phyloP scores from a whole-genome alignment of 352 stramenopile species.

The Globisporangium megalacanthum region DNA sequence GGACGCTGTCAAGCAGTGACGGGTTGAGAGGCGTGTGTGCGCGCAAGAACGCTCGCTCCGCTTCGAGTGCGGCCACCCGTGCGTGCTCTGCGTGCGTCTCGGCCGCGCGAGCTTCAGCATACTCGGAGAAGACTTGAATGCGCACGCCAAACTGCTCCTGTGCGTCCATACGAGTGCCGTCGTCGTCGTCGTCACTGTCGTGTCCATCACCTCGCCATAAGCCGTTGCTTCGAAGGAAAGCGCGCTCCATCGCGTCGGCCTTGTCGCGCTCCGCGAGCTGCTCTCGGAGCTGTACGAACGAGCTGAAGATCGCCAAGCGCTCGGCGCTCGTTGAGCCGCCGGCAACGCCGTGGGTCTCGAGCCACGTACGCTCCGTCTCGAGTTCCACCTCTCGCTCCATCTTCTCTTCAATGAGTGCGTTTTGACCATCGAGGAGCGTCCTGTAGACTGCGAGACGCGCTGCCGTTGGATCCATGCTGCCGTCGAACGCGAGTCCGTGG shows the following conservation, averaged over 20 bases:
- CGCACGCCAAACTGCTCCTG: conserved; percentile 14
- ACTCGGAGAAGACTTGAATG: conserved; percentile 11
- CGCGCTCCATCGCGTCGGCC: conserved; percentile 9
- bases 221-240: conserved; percentile 9
- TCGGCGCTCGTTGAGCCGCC: conserved; percentile 3
- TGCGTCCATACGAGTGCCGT: conserved; percentile 5
- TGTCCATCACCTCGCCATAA: conserved; percentile 2
- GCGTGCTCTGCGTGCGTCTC: conserved; percentile 8
- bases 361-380: conserved; percentile 25
- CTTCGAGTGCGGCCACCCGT: background rate
- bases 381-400: conserved; percentile 39
- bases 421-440: conserved; percentile 38
- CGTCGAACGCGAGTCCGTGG: conserved; percentile 15
- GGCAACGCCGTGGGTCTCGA: conserved; percentile 21
- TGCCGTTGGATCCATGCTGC: background rate
- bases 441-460: conserved; percentile 37
- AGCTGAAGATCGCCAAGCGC: conserved; percentile 18
- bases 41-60: conserved; percentile 8
- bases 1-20: background rate
- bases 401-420: conserved; percentile 52
- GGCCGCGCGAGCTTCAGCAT: background rate
- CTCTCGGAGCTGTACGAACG: conserved; percentile 16
- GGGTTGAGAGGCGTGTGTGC: background rate
- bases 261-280: conserved; percentile 5
- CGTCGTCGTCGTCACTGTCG: background rate